Evolutionary conservation across 805 yeast species (phyloP), one percentile per base, ranked within the genome.

Genomic region (Teunomyces stri): DNA sequence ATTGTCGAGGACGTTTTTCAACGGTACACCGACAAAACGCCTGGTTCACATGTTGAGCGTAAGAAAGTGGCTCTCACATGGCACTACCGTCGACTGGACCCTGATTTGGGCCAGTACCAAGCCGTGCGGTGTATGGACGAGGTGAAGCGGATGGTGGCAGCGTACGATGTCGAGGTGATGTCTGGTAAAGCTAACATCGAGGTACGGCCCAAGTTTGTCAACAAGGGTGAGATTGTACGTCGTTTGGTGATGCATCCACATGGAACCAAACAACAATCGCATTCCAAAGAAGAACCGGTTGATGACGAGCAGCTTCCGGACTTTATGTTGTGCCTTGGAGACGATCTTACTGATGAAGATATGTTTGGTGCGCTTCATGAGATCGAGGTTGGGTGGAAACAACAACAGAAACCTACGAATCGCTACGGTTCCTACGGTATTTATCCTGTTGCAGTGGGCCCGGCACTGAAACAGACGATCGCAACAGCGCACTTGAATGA

Each of bases 1-100:
- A 81, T 80, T 46, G 98, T 90, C 12, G 81, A 82, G 46, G 83
- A 81, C 22, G 81, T 88, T 3, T 88, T 87, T 72, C 79, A 72
- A 45, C 72, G 80, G 40, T 90, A 81, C 65, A 89, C 97, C 0
- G 92, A 85, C 40, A 83, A 84, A 52, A 94, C 99, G 0, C 97
- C 96, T 1, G 97, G 97, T 6, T 78, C 97, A 1, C 78, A 78
- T 53, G 84, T 87, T 43, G 99, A 94, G 67, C 78, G 78, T 58
- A 94, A 94, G 65, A 84, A 89, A 58, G 96, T 92, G 13, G 98
- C 99, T 1, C 69, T 94, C 45, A 92, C 98, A 1, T 94, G 99
- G 99, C 99, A 94, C 68, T 94, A 92, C 64, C 81, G 99, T 57
- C 79, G 95, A 45, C 81, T 96, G 1, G 99, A 91, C 58, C 98